These are phyloP conservation scores for Fusarium fujikuroi DNA, from an alignment of 2,329 filamentous ascomycete species.

Conservation along the genomic window DNA sequence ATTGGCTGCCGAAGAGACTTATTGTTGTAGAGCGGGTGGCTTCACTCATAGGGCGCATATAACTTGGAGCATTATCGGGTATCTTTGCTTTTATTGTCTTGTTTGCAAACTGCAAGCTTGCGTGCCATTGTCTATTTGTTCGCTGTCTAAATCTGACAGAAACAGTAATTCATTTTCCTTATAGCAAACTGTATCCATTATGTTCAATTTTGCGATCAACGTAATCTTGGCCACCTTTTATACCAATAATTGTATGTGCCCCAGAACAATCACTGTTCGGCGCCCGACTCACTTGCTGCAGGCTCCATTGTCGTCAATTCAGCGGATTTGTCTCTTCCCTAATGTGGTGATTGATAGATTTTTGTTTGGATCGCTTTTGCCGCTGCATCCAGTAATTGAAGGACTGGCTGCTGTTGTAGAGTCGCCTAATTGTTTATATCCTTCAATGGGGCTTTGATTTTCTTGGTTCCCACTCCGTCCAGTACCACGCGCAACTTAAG, in stretches of 20 bases:
- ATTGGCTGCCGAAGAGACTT: conserved; percentile 6
- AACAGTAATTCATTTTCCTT: conserved; percentile 9
- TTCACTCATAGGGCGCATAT: conserved; percentile 20
- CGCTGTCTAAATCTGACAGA: conserved; percentile 21
- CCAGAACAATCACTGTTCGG: background rate
- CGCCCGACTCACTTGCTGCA: background rate
- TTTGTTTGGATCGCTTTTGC: conserved; percentile 4
- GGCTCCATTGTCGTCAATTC: conserved; percentile 7
- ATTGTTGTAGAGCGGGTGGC: conserved; percentile 15
- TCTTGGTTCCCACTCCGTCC: conserved; percentile 27
- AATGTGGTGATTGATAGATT: background rate
- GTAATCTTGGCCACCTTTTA: conserved; percentile 3
- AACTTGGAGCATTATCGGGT: conserved; percentile 24
- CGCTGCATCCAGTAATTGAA: background rate
- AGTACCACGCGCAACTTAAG: conserved; percentile 17
- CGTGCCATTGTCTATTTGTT: conserved; percentile 33
- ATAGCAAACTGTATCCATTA: conserved; percentile 20
- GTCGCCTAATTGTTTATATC: background rate
- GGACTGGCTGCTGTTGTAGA: conserved; percentile 1
- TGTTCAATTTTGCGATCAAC: conserved; percentile 7
- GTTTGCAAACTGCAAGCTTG: conserved; percentile 36
- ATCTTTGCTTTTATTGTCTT: conserved; percentile 38
- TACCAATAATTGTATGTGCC: conserved; percentile 6
- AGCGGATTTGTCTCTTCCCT: background rate
- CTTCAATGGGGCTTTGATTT: conserved; percentile 16